Evolutionary conservation across 768 basidiomycete species (phyloP).

Genomic region (Favolaschia claudopus): DNA sequence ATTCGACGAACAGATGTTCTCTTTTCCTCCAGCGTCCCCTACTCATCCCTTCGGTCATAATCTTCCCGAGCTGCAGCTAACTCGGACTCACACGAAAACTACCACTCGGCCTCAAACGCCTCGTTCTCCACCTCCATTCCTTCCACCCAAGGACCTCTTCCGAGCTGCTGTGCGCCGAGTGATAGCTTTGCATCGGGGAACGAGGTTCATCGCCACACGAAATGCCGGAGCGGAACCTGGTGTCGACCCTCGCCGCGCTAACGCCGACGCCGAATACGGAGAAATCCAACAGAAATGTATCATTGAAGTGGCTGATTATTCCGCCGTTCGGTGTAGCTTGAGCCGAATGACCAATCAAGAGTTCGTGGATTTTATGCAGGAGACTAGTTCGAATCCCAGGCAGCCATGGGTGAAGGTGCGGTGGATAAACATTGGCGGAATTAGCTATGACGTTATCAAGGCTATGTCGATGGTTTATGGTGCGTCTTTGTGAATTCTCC

Average conservation of each 20-base stretch:
- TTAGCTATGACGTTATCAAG: constrained; percentile 77
- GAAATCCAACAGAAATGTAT: constrained; percentile 64
- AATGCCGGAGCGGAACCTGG: constrained; percentile 76
- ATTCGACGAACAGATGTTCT: too few relatives aligned
- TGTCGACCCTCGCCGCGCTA: constrained; percentile 67
- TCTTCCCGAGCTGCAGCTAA: not conserved
- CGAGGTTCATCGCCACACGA: constrained; percentile 36
- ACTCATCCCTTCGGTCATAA: not conserved
- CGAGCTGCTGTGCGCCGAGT: constrained; percentile 63
- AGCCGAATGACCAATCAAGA: constrained; percentile 64
- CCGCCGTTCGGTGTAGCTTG: constrained; percentile 57
- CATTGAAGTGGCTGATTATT: constrained; percentile 75
- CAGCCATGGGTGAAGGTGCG: constrained; percentile 72
- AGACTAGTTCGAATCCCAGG: constrained; percentile 48
- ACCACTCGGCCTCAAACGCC: constrained; percentile 21
- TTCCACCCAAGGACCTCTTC: constrained; percentile 61
- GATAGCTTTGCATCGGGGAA: constrained; percentile 65
- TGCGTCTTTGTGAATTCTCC: constrained; percentile 34
- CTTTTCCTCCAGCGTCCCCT: constrained; percentile 25
- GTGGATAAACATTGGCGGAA: constrained; percentile 77
- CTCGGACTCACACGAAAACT: constrained; percentile 30
- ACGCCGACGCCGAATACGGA: constrained; percentile 61
- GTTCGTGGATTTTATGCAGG: constrained; percentile 61
- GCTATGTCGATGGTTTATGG: constrained; percentile 70
- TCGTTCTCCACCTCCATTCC: constrained; percentile 19